phyloP scores from a whole-genome alignment of 257 asterid genomes.

The Orobanche coerulescens region DNA sequence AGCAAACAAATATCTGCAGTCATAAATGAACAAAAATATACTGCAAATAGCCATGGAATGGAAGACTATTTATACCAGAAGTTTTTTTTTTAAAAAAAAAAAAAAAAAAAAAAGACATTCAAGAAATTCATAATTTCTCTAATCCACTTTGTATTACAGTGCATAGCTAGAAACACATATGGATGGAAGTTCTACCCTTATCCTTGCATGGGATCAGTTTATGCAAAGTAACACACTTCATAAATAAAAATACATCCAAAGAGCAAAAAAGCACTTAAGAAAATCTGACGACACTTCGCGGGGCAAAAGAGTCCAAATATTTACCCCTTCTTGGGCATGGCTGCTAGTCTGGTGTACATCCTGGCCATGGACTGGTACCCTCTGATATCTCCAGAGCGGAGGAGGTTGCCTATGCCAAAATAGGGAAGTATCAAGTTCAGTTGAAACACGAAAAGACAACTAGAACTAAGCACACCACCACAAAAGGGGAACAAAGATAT shows the following conservation, averaged over 20 bases:
- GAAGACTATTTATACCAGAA: background rate
- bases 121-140: background rate
- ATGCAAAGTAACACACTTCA: background rate
- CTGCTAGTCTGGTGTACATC: conserved; percentile 97
- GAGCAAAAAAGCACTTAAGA: conserved; percentile 3
- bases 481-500: no score
- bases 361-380: conserved; percentile 97
- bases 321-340: conserved; percentile 92
- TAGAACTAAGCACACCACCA: background rate
- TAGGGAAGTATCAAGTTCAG: conserved; percentile 1
- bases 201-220: background rate
- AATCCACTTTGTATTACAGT: background rate
- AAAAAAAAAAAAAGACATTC: background rate
- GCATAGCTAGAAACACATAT: background rate
- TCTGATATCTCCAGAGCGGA: conserved; percentile 80
- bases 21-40: background rate
- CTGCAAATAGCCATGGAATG: background rate
- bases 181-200: background rate
- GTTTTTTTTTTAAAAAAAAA: no score
- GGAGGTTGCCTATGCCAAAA: conserved; percentile 69
- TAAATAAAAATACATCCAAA: background rate
- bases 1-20: background rate
- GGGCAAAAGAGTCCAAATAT: background rate
- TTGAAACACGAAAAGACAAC: background rate
- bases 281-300: background rate